Evolutionary conservation across 305 asterid genomes (phyloP).

Genomic region (Ilex paraguariensis): DNA sequence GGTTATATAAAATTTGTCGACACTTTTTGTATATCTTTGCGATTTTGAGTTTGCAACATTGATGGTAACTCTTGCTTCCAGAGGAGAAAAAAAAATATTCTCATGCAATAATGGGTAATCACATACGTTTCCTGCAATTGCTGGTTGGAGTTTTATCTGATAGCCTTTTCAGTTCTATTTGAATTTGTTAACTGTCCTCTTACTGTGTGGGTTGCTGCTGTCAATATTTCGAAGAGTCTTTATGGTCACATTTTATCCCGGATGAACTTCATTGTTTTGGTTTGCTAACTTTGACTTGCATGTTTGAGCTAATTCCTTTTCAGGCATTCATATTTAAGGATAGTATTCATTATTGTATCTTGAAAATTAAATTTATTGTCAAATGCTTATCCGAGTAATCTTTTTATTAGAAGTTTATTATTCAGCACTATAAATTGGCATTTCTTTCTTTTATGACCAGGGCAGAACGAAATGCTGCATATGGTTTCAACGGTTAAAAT

Average conservation of each 20-base stretch:
- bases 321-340: background rate
- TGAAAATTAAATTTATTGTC: too few relatives aligned
- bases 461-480: constrained; percentile 76
- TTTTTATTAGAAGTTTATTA: constrained; percentile 16
- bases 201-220: background rate
- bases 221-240: background rate
- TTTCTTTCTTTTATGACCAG: constrained; percentile 37
- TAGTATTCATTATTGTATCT: too few relatives aligned
- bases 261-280: too few relatives aligned
- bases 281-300: too few relatives aligned
- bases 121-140: too few relatives aligned
- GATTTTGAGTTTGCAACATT: too few relatives aligned
- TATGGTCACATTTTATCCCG: background rate
- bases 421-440: constrained; percentile 19
- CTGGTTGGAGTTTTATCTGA: background rate
- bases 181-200: background rate
- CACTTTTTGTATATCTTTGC: too few relatives aligned
- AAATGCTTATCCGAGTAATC: too few relatives aligned
- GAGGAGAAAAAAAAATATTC: too few relatives aligned
- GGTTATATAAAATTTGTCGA: too few relatives aligned
- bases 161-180: background rate
- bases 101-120: too few relatives aligned
- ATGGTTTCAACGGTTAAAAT: constrained; percentile 26
- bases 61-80: too few relatives aligned
- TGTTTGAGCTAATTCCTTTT: background rate